Percentiles rank a stretch among this genome's conserved stretches.
Evolutionary conservation across 2,329 filamentous ascomycete genomes (phyloP).

Genomic region (Dactylonectria macrodidyma): DNA sequence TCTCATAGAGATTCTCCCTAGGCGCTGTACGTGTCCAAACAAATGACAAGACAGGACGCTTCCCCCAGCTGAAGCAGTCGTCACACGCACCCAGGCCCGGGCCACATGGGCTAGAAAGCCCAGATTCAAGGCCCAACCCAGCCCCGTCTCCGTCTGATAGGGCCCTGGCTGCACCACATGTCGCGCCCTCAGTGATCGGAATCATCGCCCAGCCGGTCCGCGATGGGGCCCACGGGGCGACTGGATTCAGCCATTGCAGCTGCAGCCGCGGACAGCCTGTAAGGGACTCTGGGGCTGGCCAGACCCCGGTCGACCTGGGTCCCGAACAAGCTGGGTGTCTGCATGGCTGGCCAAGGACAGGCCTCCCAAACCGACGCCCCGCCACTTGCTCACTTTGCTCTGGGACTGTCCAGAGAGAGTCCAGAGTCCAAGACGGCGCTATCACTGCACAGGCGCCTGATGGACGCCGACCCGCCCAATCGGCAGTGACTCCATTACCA

Average conservation of each 20-base stretch:
- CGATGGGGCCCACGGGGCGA: conserved; percentile 5
- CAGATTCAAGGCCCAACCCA: conserved; percentile 20
- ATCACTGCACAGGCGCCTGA: conserved; percentile 48
- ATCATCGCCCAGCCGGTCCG: conserved; percentile 37
- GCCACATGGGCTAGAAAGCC: neutral
- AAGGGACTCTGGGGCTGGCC: conserved; percentile 5
- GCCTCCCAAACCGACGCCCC: neutral
- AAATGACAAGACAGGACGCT: no score
- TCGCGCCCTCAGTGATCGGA: conserved; percentile 34
- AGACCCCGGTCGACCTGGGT: neutral
- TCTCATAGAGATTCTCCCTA: neutral
- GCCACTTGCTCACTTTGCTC: neutral
- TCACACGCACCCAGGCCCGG: neutral
- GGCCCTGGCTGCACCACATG: conserved; percentile 45
- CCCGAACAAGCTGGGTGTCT: neutral
- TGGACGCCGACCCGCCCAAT: conserved; percentile 40
- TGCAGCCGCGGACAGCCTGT: conserved; percentile 5
- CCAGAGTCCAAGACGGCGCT: conserved; percentile 1
- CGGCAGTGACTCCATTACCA: conserved; percentile 38
- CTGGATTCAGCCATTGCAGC: conserved; percentile 6
- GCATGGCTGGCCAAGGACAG: neutral
- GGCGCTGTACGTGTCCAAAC: no score
- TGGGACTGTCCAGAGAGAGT: neutral
- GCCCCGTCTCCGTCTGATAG: conserved; percentile 47
- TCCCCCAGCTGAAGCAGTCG: neutral